A percentile compares a stretch with the other conserved stretches of the same genome.
These are phyloP conservation scores for Chrysanthemum seticuspe DNA, from an alignment of 129 eudicot species.

Conservation along the genomic window DNA sequence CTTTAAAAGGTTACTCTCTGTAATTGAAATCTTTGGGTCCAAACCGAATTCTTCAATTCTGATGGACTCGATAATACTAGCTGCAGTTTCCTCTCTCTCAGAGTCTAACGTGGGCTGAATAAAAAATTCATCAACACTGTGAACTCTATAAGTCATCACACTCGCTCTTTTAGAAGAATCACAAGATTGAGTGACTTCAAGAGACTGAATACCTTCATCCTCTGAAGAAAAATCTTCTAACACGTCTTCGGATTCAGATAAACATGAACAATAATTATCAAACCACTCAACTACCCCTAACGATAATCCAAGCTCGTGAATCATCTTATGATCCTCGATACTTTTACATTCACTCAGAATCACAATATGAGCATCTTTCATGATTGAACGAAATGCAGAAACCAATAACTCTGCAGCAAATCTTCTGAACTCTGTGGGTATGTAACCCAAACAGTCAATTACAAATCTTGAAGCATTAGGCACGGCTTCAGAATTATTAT, in stretches of 20 bases:
- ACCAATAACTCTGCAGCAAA: conserved; percentile 71
- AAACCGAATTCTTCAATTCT: conserved; percentile 35
- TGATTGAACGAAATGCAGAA: conserved; percentile 53
- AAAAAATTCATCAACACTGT: conserved; percentile 7
- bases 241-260: neutral
- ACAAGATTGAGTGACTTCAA: conserved; percentile 6
- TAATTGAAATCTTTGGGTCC: too few relatives aligned
- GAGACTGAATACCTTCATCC: conserved; percentile 19
- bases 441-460: conserved; percentile 61
- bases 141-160: conserved; percentile 1
- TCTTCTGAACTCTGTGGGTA: conserved; percentile 69
- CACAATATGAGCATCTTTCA: conserved; percentile 56
- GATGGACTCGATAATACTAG: too few relatives aligned
- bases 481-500: neutral
- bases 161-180: neutral
- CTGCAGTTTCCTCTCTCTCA: too few relatives aligned
- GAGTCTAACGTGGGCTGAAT: too few relatives aligned
- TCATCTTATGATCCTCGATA: conserved; percentile 57
- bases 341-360: conserved; percentile 59
- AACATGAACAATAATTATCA: conserved; percentile 39
- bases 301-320: conserved; percentile 77
- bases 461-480: conserved; percentile 47
- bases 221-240: neutral
- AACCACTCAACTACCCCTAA: conserved; percentile 89
- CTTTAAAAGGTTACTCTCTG: too few relatives aligned